Evolutionary conservation across 2,329 filamentous ascomycete species (phyloP).

Genomic region (Fusarium euwallaceae): DNA sequence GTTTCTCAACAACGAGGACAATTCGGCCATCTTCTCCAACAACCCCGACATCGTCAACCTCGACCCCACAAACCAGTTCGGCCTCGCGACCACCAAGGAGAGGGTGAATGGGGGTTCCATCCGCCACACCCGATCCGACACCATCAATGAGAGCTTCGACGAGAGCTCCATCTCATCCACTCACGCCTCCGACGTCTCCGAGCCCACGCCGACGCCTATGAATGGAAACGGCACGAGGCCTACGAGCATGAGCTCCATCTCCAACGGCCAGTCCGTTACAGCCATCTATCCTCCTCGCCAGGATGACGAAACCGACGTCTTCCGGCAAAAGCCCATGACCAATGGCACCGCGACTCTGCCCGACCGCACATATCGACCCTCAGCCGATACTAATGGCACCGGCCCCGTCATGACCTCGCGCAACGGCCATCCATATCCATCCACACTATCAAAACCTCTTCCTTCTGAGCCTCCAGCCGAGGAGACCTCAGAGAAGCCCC

Average conservation of each 20-base stretch:
- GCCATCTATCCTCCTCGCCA: constrained; percentile 48
- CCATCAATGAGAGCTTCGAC: constrained; percentile 67
- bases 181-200: constrained; percentile 65
- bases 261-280: constrained; percentile 65
- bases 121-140: constrained; percentile 59
- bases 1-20: constrained; percentile 63
- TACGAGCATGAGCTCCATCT: constrained; percentile 71
- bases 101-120: constrained; percentile 53
- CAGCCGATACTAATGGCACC: constrained; percentile 38
- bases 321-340: constrained; percentile 39
- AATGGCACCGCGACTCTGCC: constrained; percentile 48
- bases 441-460: constrained; percentile 39
- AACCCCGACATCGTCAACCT: constrained; percentile 60
- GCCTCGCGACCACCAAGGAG: constrained; percentile 51
- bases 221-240: constrained; percentile 59
- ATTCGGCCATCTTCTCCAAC: constrained; percentile 57
- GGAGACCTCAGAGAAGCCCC: constrained; percentile 24
- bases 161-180: constrained; percentile 67
- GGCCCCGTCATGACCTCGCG: constrained; percentile 19
- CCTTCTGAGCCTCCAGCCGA: constrained; percentile 38
- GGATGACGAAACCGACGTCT: constrained; percentile 42
- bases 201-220: constrained; percentile 57
- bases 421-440: constrained; percentile 30
- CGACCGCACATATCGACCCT: constrained; percentile 47
- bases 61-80: constrained; percentile 56